These are phyloP conservation scores for Sarcomyxa edulis DNA, from an alignment of 768 basidiomycete species.

Conservation along the genomic window DNA sequence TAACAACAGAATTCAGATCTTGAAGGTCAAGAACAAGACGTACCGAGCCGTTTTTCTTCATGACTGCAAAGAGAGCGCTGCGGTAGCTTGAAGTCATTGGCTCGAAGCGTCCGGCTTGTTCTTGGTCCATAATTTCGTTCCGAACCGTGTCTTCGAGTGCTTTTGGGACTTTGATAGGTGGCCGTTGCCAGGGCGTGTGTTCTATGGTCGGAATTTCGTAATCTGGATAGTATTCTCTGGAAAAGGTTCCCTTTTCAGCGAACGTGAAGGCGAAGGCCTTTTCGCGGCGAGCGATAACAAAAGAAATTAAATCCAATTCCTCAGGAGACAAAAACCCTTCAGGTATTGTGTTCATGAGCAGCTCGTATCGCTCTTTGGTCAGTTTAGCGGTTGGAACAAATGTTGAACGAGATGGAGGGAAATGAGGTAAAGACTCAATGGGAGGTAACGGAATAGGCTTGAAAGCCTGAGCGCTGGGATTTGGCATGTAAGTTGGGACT, in stretches of 20 bases:
- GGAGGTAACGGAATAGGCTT: slow-evolving; percentile 13
- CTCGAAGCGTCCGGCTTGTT: slow-evolving; percentile 17
- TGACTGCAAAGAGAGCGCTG: slow-evolving; percentile 16
- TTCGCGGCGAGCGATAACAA: too few species aligned
- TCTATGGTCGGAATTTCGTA: slow-evolving; percentile 25
- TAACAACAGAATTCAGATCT: slow-evolving; percentile 26
- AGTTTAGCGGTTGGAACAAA: slow-evolving; percentile 8
- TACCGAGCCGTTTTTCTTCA: slow-evolving; percentile 21
- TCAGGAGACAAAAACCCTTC: slow-evolving; percentile 1
- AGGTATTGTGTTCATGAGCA: slow-evolving; percentile 5
- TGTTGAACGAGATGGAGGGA: slow-evolving; percentile 2
- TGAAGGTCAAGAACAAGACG: slow-evolving; percentile 25
- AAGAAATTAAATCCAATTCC: slow-evolving; percentile 8
- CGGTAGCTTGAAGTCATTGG: slow-evolving; percentile 16
- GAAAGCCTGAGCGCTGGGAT: slow-evolving; percentile 16
- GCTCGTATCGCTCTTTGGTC: slow-evolving; percentile 10
- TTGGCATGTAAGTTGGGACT: slow-evolving; percentile 19
- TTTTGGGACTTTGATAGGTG: slow-evolving; percentile 18
- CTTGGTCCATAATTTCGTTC: too few species aligned
- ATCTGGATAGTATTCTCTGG: slow-evolving; percentile 23
- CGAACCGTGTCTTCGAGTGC: slow-evolving; percentile 15
- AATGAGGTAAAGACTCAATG: slow-evolving; percentile 2
- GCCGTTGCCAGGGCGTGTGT: slow-evolving; percentile 25
- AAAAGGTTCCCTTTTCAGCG: slow-evolving; percentile 24
- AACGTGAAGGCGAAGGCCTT: slow-evolving; percentile 15